Conservation (phyloP, 2,329 filamentous ascomycete genomes). For the Rugonectria rugulosa region DNA sequence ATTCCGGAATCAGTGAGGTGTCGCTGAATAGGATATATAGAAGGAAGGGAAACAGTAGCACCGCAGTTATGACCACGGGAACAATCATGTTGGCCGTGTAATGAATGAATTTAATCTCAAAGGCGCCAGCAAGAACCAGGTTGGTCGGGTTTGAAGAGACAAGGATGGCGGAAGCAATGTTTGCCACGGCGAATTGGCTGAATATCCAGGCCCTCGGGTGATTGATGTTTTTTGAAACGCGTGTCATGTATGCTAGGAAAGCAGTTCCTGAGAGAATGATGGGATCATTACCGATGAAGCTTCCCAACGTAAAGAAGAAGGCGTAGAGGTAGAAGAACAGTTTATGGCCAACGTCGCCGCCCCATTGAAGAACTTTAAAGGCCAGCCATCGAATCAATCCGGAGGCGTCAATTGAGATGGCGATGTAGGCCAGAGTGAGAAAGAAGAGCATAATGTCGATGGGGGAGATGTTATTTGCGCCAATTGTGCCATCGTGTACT, state of each 20-base stretch:
- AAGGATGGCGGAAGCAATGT: conserved; percentile 77
- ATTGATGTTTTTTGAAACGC: conserved; percentile 75
- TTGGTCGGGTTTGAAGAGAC: conserved; percentile 84
- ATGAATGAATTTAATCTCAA: conserved; percentile 73
- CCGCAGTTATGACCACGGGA: conserved; percentile 71
- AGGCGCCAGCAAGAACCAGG: conserved; percentile 76
- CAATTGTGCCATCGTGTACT: conserved; percentile 73
- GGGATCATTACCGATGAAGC: conserved; percentile 77
- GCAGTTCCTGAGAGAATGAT: conserved; percentile 78
- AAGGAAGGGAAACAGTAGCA: conserved; percentile 74
- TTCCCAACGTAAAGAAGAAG: conserved; percentile 74
- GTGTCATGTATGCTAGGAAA: conserved; percentile 79
- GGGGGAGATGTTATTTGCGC: conserved; percentile 70
- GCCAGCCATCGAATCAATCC: conserved; percentile 75
- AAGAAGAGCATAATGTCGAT: conserved; percentile 81
- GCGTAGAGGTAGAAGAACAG: conserved; percentile 77
- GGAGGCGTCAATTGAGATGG: conserved; percentile 79
- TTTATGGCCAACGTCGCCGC: conserved; percentile 70
- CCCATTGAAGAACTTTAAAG: conserved; percentile 73
- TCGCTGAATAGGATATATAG: conserved; percentile 74
- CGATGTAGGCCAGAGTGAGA: conserved; percentile 76
- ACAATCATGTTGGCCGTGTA: conserved; percentile 84
- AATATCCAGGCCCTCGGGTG: conserved; percentile 78
- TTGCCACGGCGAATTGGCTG: conserved; percentile 75
- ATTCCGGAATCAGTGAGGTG: conserved; percentile 67